Evolutionary conservation across 2,329 filamentous ascomycete genomes (phyloP).

Genomic region (Emydomyces testavorans): DNA sequence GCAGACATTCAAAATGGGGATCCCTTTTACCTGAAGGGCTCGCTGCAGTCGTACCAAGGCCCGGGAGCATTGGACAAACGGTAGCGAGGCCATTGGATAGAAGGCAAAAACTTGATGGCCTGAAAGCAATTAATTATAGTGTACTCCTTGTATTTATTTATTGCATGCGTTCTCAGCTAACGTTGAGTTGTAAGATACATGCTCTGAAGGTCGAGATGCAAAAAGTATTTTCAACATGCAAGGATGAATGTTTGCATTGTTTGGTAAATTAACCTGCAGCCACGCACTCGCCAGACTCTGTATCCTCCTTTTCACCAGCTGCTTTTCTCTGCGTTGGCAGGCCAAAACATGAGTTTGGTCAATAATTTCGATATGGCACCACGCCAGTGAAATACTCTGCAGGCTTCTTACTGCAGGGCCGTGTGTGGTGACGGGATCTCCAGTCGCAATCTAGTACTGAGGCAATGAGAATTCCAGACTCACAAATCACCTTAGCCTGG

Average conservation of each 20-base stretch:
- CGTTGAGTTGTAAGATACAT: not conserved
- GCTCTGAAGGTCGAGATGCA: not conserved
- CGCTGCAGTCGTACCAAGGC: not conserved
- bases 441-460: too few species aligned
- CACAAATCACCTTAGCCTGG: not conserved
- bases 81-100: not conserved
- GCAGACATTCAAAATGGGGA: too few species aligned
- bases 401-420: too few species aligned
- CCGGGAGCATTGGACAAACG: not conserved
- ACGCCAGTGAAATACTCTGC: not conserved
- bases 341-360: not conserved
- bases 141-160: too few species aligned
- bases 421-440: too few species aligned
- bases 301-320: not conserved
- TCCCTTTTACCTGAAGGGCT: constrained; percentile 4
- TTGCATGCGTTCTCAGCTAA: not conserved
- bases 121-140: not conserved
- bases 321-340: too few species aligned
- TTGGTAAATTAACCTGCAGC: not conserved
- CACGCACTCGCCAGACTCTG: too few species aligned
- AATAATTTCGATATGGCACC: not conserved
- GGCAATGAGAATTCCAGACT: too few species aligned
- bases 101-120: not conserved
- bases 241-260: constrained; percentile 9
- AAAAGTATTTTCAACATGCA: not conserved